Base-by-base conservation (phyloP, 2,329 filamentous ascomycete species). In the Bipolaris bicolor region DNA sequence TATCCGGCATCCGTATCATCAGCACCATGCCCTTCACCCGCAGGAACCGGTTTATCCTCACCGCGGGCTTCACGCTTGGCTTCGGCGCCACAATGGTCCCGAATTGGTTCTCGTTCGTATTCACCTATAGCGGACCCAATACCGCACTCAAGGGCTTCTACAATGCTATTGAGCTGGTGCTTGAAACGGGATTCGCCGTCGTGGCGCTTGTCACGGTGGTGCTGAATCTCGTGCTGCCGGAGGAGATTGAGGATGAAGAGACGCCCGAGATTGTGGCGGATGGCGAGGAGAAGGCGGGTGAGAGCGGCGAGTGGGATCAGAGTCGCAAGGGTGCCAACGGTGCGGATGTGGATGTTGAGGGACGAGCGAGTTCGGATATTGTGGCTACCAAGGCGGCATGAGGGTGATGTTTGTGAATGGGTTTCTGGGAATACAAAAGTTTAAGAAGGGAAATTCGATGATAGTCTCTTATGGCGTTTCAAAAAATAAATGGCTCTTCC, bases 41-140 rank as follows among this genome's bases (percentile, higher is more conserved):
- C 36, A 86, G 91, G 49, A 93, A 90, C 67, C 84, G 91, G 22
- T 95, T 95, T 78, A 90, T 95, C 67, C 82, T 95, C 10, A 92
- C 91, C 0, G 88, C 90, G 0, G 86, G 88, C 0, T 79, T 95
- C 31, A 83, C 90, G 0, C 79, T 94, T 26, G 91, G 91, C 31
- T 90, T 90, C 62, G 78, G 80, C 46, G 80, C 80, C 0, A 82
- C 78, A 1, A 67, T 82, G 53, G 79, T 82, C 1, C 79, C 80
- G 1, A 73, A 66, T 29, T 92, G 90, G 81, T 92, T 91, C 69
- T 74, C 79, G 58, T 82, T 84, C 60, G 85, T 95, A 51, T 92
- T 95, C 73, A 89, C 87, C 3, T 93, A 93, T 70, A 71, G 74
- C 0, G 90, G 90, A 10, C 76, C 81, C 58, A 91, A 93, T 76